A percentile compares a stretch with the other conserved stretches of the same genome.
phyloP scores from a whole-genome alignment of 176 grass and related monocot genomes.

The Thalia dealbata region DNA sequence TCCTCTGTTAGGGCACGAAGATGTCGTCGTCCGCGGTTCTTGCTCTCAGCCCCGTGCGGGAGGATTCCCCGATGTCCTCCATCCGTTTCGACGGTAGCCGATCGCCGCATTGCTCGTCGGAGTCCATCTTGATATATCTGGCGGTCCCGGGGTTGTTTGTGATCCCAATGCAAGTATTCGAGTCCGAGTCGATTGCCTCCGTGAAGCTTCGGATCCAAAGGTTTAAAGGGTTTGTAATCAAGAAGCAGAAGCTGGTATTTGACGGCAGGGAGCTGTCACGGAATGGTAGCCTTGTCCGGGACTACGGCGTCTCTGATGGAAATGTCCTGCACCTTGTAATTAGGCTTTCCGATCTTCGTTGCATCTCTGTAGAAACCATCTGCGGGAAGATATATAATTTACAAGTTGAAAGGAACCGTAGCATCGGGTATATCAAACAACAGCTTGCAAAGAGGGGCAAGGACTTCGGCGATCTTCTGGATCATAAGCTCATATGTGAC shows the following conservation, averaged over 20 bases:
- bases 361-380: slow-evolving; percentile 6
- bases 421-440: slow-evolving; percentile 11
- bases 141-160: neutral
- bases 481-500: slow-evolving; percentile 7
- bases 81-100: slow-evolving; percentile 5
- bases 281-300: slow-evolving; percentile 6
- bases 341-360: slow-evolving; percentile 3
- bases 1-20: neutral
- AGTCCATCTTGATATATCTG: slow-evolving; percentile 8
- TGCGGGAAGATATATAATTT: slow-evolving; percentile 5
- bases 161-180: slow-evolving; percentile 5
- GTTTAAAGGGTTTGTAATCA: slow-evolving; percentile 1
- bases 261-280: slow-evolving; percentile 6
- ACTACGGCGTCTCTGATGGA: slow-evolving; percentile 12
- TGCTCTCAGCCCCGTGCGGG: neutral
- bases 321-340: slow-evolving; percentile 11
- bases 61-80: neutral
- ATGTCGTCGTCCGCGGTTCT: slow-evolving; percentile 10
- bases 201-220: slow-evolving; percentile 13
- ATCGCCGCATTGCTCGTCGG: slow-evolving; percentile 2
- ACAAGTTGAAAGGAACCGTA: slow-evolving; percentile 10
- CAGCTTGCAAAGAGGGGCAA: neutral
- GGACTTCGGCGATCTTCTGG: neutral
- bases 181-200: slow-evolving; percentile 8
- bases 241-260: slow-evolving; percentile 6